Base-by-base conservation (phyloP, 257 asterid species). In the Solanum appendiculatum region DNA sequence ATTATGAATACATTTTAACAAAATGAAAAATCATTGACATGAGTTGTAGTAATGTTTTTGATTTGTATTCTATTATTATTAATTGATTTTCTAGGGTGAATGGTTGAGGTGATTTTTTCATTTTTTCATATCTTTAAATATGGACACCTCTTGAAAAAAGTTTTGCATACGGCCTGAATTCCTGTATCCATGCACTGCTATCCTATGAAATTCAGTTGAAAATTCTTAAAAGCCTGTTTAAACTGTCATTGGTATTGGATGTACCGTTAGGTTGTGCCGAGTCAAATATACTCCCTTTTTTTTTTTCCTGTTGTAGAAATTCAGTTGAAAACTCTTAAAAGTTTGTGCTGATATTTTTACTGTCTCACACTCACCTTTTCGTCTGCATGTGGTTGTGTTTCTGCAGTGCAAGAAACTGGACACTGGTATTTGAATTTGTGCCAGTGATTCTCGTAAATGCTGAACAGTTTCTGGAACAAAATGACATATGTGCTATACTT, bases 371-470 rank as follows among this genome's bases (percentile, higher is more conserved):
- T 77, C 10, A 44, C 6, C 87, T 54, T 46, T 75, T 7, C n/a
- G 64, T 74, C 1, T 7, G 11, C 21, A n/a, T n/a, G 20, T 7
- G 9, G 25, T 27, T 44, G 33, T 27, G 36, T 44, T 90, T 82
- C 81, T 88, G 90, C 96, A 97, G 99, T 97, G 99, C 74, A 96
- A 97, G 95, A 93, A 88, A 89, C 83, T n/a, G n/a, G n/a, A n/a
- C n/a, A n/a, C n/a, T 97, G 72, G 99, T 96, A 6, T 93, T 96
- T 66, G 98, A 96, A 92, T 97, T 95, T 75, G 95, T 92, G 1
- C 99, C 99, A 23, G 48, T 93, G 85, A 89, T 97, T 88, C 95
- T 97, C 12, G 85, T 92, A 48, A 94, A 96, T 37, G 97, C 98
- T 0, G 97, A 97, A 93, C 91, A 96, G 69, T 94, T 93, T 93